phyloP scores from a whole-genome alignment of 306 rosid genomes.

The Prunus salicina region DNA sequence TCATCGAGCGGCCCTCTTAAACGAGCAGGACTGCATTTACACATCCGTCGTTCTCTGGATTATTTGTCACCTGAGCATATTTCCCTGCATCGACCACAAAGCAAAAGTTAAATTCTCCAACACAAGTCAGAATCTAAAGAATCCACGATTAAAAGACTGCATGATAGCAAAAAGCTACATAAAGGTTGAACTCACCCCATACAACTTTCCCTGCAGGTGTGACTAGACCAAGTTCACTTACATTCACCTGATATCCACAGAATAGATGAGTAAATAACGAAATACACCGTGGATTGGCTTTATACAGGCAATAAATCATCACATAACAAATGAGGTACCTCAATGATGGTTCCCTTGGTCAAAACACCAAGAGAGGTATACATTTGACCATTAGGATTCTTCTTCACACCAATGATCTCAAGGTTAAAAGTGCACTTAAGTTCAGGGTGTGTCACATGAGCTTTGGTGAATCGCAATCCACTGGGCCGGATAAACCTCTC shows the following conservation, averaged over 20 bases:
- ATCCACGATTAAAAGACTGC: background rate
- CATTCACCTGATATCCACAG: constrained; percentile 67
- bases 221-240: constrained; percentile 90
- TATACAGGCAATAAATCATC: background rate
- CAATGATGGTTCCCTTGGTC: constrained; percentile 88
- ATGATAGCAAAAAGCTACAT: background rate
- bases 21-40: constrained; percentile 88
- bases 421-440: constrained; percentile 90
- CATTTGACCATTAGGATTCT: constrained; percentile 91
- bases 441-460: constrained; percentile 97
- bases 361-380: constrained; percentile 89
- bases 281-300: background rate
- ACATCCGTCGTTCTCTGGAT: constrained; percentile 94
- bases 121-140: background rate
- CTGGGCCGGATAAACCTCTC: constrained; percentile 89
- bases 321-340: constrained; percentile 42
- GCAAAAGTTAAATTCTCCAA: constrained; percentile 1
- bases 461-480: constrained; percentile 85
- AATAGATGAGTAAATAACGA: background rate
- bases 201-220: constrained; percentile 97
- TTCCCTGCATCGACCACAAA: constrained; percentile 55
- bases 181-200: constrained; percentile 62
- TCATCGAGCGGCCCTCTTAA: constrained; percentile 18
- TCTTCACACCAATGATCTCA: constrained; percentile 87
- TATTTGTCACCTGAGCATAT: constrained; percentile 91